Evolutionary conservation across 305 asterid genomes (phyloP).

Genomic region (Fraxinus angustifolia): DNA sequence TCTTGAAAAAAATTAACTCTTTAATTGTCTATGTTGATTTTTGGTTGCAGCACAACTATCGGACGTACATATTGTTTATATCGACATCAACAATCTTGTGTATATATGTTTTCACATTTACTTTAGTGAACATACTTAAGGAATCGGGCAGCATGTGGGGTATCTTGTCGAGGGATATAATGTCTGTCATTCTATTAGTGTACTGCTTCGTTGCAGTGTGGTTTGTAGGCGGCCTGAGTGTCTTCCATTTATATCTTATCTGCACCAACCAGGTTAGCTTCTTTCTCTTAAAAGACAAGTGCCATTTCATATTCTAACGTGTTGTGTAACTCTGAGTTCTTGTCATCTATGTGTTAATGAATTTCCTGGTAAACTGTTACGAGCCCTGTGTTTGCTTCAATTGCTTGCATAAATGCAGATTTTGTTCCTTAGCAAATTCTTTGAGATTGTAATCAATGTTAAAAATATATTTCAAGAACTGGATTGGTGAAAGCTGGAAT

Average conservation of each 20-base stretch:
- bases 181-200: slow-evolving; percentile 54
- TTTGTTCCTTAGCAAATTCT: neutral
- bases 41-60: slow-evolving; percentile 75
- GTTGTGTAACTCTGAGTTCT: neutral
- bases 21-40: slow-evolving; percentile 14
- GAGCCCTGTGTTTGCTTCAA: neutral
- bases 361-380: neutral
- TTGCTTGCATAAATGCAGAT: neutral
- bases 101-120: slow-evolving; percentile 74
- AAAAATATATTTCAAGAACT: neutral
- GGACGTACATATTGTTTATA: slow-evolving; percentile 71
- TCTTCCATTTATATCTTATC: slow-evolving; percentile 76
- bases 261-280: slow-evolving; percentile 66
- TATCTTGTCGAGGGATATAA: slow-evolving; percentile 51
- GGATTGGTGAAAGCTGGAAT: neutral
- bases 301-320: neutral
- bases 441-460: neutral
- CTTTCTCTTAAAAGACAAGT: slow-evolving; percentile 15
- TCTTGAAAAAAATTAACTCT: slow-evolving; percentile 1
- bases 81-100: slow-evolving; percentile 72
- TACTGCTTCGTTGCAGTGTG: slow-evolving; percentile 86
- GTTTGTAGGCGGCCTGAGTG: slow-evolving; percentile 94
- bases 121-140: slow-evolving; percentile 53
- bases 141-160: slow-evolving; percentile 55
- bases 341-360: neutral